These are phyloP conservation scores for Hortiboletus flavorubellus DNA, from an alignment of 768 basidiomycete genomes.

Conservation along the genomic window DNA sequence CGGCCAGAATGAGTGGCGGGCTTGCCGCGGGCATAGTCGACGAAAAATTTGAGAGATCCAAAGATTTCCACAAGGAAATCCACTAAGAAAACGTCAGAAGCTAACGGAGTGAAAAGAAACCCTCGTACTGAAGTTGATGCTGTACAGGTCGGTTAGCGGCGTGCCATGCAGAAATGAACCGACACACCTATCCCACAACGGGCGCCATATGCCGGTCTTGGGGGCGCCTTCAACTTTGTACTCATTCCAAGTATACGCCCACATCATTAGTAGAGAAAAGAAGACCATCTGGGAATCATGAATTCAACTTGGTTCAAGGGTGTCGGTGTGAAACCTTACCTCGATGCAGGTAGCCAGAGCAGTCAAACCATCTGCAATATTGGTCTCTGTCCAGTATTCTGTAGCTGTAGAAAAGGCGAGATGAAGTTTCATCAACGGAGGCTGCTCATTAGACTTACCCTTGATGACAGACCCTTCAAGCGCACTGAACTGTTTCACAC, in stretches of 20 bases:
- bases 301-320: slow-evolving; percentile 4
- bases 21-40: slow-evolving; percentile 37
- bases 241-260: slow-evolving; percentile 75
- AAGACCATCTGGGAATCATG: slow-evolving; percentile 65
- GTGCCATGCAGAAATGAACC: neutral
- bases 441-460: slow-evolving; percentile 32
- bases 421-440: neutral
- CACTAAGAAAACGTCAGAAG: slow-evolving; percentile 33
- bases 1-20: slow-evolving; percentile 22
- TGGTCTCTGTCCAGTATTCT: slow-evolving; percentile 77
- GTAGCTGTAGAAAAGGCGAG: slow-evolving; percentile 44
- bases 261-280: slow-evolving; percentile 74
- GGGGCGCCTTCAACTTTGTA: slow-evolving; percentile 47
- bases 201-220: slow-evolving; percentile 60
- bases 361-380: slow-evolving; percentile 80
- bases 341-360: slow-evolving; percentile 83
- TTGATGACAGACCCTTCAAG: slow-evolving; percentile 71
- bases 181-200: slow-evolving; percentile 61
- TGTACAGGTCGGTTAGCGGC: slow-evolving; percentile 16
- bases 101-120: neutral
- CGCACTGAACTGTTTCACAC: slow-evolving; percentile 50
- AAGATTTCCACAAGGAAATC: slow-evolving; percentile 69
- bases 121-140: slow-evolving; percentile 45
- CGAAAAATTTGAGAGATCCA: slow-evolving; percentile 60
- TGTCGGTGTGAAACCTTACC: slow-evolving; percentile 37